Evolutionary conservation across 208 protist genomes (phyloP).

Genomic region (Herpetomonas tarakana): DNA sequence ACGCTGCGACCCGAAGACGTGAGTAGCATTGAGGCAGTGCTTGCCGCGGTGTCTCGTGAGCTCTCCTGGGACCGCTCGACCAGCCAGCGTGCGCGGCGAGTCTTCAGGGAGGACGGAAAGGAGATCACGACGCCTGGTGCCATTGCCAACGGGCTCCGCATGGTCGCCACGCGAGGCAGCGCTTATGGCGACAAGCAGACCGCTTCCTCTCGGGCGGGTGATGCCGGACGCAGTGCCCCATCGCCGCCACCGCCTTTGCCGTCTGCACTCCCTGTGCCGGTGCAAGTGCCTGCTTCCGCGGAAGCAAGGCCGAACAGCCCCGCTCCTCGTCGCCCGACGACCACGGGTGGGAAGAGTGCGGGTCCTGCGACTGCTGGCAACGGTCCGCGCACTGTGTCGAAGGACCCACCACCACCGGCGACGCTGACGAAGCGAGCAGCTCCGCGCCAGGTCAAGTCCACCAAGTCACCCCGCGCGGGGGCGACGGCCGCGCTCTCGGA

Average conservation of each 20-base stretch:
- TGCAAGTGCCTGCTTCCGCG: too few species aligned
- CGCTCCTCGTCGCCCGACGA: too few species aligned
- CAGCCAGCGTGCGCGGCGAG: slow-evolving; percentile 29
- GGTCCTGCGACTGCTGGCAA: neutral
- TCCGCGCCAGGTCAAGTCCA: neutral
- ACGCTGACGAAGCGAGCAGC: neutral
- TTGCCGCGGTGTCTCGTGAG: slow-evolving; percentile 37
- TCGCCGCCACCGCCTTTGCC: neutral
- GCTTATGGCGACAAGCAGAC: slow-evolving; percentile 14
- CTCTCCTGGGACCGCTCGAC: slow-evolving; percentile 41
- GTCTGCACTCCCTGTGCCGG: neutral
- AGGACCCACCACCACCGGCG: neutral
- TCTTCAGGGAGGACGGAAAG: slow-evolving; percentile 59
- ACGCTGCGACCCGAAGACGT: slow-evolving; percentile 19
- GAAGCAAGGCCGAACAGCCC: neutral
- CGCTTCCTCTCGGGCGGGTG: neutral
- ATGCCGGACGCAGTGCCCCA: too few species aligned
- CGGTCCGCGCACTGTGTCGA: neutral
- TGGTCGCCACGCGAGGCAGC: slow-evolving; percentile 62
- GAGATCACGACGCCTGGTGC: slow-evolving; percentile 46
- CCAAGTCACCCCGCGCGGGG: neutral
- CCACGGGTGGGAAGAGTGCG: too few species aligned
- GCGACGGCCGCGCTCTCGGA: too few species aligned
- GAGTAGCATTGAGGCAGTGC: slow-evolving; percentile 36
- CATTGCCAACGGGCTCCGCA: slow-evolving; percentile 37